These are phyloP conservation scores for Mortierella sp. DNA, from an alignment of 371 early-diverging fungal species.

Conservation along the genomic window DNA sequence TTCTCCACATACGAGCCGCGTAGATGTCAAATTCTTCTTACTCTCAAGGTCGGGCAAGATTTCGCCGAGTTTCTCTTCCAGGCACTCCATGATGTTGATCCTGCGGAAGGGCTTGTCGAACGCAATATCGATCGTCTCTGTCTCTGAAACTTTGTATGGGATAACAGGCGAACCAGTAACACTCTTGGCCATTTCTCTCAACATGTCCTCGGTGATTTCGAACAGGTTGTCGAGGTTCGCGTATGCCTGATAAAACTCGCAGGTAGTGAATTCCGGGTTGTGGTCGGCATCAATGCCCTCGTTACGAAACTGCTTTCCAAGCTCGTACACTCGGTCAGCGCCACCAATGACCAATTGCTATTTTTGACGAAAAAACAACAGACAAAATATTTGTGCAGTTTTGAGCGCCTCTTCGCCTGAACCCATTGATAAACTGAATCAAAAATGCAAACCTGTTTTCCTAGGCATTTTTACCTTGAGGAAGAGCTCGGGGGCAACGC, in stretches of 20 bases:
- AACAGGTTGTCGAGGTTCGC: constrained; percentile 88
- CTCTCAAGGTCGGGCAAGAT: constrained; percentile 68
- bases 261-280: constrained; percentile 99
- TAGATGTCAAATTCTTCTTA: no score
- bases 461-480: constrained; percentile 80
- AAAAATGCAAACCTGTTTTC: not conserved
- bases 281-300: constrained; percentile 98
- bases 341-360: constrained; percentile 96
- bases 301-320: constrained; percentile 98
- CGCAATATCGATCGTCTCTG: constrained; percentile 65
- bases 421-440: no score
- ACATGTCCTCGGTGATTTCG: constrained; percentile 87
- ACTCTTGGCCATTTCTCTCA: constrained; percentile 89
- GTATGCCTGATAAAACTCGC: constrained; percentile 98
- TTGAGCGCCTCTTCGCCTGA: no score
- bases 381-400: not conserved
- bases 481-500: constrained; percentile 97
- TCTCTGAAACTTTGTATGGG: constrained; percentile 67
- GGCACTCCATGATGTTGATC: constrained; percentile 81
- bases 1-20: constrained; percentile 27
- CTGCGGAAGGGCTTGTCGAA: constrained; percentile 85
- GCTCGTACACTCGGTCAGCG: constrained; percentile 94
- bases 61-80: constrained; percentile 68
- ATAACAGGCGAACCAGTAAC: constrained; percentile 85
- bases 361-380: not conserved